Evolutionary conservation across 306 rosid genomes (phyloP).

Genomic region (Ammopiptanthus mongolicus): DNA sequence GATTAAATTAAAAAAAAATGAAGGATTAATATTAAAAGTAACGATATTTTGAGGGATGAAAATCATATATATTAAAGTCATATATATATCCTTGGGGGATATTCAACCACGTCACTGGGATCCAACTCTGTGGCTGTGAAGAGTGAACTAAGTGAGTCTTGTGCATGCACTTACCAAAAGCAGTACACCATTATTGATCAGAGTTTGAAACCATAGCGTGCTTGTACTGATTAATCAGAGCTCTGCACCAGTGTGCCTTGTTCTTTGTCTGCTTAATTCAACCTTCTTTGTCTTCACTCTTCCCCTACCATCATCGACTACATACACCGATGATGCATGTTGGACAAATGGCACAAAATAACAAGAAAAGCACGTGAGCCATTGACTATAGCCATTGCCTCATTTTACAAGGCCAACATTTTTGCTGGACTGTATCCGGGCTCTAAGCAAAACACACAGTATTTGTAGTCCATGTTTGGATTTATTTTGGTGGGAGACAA

Average conservation of each 20-base stretch:
- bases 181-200: conserved; percentile 13
- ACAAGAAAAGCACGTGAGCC: not conserved
- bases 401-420: not conserved
- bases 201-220: not conserved
- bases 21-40: too few relatives aligned
- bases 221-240: not conserved
- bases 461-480: too few relatives aligned
- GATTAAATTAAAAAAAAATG: too few relatives aligned
- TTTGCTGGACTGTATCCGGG: too few relatives aligned
- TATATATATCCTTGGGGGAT: not conserved
- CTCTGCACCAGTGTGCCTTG: not conserved
- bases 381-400: not conserved
- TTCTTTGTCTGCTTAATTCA: not conserved
- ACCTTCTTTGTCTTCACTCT: not conserved
- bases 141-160: not conserved
- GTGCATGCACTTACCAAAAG: not conserved
- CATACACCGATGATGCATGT: conserved; percentile 8
- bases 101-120: not conserved
- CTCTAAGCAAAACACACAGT: too few relatives aligned
- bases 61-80: not conserved
- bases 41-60: too few relatives aligned
- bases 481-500: too few relatives aligned
- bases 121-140: not conserved
- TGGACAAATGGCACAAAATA: conserved; percentile 5
- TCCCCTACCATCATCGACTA: not conserved